Evolutionary conservation across 495 filamentous ascomycete genomes (phyloP), one percentile per base, ranked within the genome.

Genomic region (Poronia punctata): DNA sequence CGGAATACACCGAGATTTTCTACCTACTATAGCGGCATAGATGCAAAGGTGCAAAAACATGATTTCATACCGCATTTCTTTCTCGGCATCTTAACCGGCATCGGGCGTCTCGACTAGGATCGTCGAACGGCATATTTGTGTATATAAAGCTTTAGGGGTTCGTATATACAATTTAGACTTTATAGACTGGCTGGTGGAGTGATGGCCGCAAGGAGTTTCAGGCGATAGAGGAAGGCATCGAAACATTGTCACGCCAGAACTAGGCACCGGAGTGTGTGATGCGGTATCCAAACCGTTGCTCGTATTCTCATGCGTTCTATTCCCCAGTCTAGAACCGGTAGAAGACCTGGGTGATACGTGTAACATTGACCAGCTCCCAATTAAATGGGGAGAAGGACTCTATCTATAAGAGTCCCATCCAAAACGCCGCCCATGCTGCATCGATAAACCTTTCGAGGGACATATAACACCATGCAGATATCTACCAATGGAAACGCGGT

Each of bases 401-500:
- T 14, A 19, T 51, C 44, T 22, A 47, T 52, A 27, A 16, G 46
- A 54, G 48, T 43, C 45, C 52, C 46, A 38, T 59, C 43, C 53
- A 54, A 30, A 60, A 60, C 56, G 54, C 56, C 56, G 38, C 53
- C 56, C 53, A 60, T 60, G 56, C 53, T 38, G 37, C 42, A 17
- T 32, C 33, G 27, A 38, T 48, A 26, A 46, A 23, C 29, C 14
- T 37, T 29, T 21, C 22, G 31, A 17, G 40, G 23, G n/a, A 40
- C 33, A 44, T 36, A 43, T 30, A 35, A 46, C 17, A n/a, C 5
- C 19, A 35, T 34, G 28, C 19, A 15, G 17, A 35, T 35, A 35
- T 46, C 43, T 40, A 40, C 40, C 22, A 35, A 46, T 40, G n/a
- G n/a, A n/a, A n/a, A n/a, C n/a, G n/a, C n/a, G n/a, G n/a, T n/a